These are phyloP conservation scores for Chromosphaera perkinsii DNA, from an alignment of 208 protist genomes.

Conservation along the genomic window DNA sequence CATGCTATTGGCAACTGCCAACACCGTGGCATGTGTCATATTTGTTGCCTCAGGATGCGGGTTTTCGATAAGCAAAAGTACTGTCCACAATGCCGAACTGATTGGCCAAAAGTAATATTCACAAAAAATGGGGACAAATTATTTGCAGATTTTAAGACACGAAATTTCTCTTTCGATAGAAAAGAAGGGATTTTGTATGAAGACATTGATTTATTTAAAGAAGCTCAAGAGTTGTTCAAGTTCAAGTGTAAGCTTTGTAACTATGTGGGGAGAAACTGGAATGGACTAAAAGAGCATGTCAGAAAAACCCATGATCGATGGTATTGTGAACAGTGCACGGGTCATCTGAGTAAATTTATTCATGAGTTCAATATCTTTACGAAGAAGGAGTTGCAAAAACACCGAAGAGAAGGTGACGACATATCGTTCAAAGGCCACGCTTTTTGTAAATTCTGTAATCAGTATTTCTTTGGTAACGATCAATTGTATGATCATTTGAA, in stretches of 20 bases:
- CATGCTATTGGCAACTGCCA: slow-evolving; percentile 15
- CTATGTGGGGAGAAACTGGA: background rate
- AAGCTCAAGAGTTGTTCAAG: background rate
- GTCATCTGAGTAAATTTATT: slow-evolving; percentile 2
- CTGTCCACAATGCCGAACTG: slow-evolving; percentile 7
- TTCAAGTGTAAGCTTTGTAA: slow-evolving; percentile 5
- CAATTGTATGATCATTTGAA: slow-evolving; percentile 22
- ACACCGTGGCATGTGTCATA: slow-evolving; percentile 22
- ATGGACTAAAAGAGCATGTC: slow-evolving; percentile 15
- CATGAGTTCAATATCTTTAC: slow-evolving; percentile 7
- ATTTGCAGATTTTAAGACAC: background rate
- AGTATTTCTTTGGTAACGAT: slow-evolving; percentile 26
- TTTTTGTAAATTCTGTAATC: slow-evolving; percentile 26
- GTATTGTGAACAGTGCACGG: slow-evolving; percentile 16
- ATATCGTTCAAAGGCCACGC: slow-evolving; percentile 13
- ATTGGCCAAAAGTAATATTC: slow-evolving; percentile 1
- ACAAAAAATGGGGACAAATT: background rate
- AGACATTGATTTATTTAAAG: background rate
- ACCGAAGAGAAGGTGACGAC: slow-evolving; percentile 16
- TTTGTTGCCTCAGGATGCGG: slow-evolving; percentile 15
- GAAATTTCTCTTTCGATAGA: background rate
- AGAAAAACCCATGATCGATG: slow-evolving; percentile 12
- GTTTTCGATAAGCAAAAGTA: background rate
- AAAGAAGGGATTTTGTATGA: slow-evolving; percentile 1
- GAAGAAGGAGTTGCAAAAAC: background rate